These are phyloP conservation scores for Globisporangium middletonii DNA, from an alignment of 352 stramenopile species.

Conservation along the genomic window DNA sequence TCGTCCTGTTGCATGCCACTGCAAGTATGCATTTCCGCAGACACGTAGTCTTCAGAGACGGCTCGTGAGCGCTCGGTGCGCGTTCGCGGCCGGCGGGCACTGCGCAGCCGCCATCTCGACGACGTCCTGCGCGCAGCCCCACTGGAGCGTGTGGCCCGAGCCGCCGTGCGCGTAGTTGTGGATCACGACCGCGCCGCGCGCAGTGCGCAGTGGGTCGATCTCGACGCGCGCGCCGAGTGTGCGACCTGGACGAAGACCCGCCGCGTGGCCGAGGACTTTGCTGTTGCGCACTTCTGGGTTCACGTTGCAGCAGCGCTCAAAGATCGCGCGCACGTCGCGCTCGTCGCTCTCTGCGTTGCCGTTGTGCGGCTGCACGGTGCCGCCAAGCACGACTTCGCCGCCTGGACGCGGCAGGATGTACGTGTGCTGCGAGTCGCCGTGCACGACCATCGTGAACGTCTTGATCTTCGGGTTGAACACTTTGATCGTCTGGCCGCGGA, in stretches of 20 bases:
- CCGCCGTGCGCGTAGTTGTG: constrained; percentile 70
- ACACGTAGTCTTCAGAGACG: constrained; percentile 1
- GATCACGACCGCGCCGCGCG: constrained; percentile 38
- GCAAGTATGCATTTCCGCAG: too few species aligned
- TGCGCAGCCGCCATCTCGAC: constrained; percentile 24
- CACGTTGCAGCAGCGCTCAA: constrained; percentile 36
- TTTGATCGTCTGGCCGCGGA: constrained; percentile 59
- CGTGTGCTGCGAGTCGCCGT: constrained; percentile 40
- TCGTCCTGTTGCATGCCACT: too few species aligned
- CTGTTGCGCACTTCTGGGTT: constrained; percentile 37
- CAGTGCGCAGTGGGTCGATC: constrained; percentile 25
- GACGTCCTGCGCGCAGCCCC: constrained; percentile 56
- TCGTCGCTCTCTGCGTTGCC: constrained; percentile 35
- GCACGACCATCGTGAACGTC: constrained; percentile 41
- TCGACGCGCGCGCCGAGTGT: constrained; percentile 39
- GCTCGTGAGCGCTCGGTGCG: neutral
- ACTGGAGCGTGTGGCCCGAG: constrained; percentile 66
- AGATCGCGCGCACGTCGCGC: constrained; percentile 37
- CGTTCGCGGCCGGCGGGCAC: neutral
- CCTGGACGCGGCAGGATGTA: constrained; percentile 61
- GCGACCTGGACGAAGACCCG: constrained; percentile 40
- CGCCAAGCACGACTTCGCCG: constrained; percentile 57
- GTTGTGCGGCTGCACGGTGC: constrained; percentile 60
- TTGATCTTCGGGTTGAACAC: constrained; percentile 47
- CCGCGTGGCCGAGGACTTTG: constrained; percentile 30